A percentile compares a stretch with the other conserved stretches of the same genome.
Conservation (phyloP, 441 rosid genomes). For the Codiaeum variegatum region DNA sequence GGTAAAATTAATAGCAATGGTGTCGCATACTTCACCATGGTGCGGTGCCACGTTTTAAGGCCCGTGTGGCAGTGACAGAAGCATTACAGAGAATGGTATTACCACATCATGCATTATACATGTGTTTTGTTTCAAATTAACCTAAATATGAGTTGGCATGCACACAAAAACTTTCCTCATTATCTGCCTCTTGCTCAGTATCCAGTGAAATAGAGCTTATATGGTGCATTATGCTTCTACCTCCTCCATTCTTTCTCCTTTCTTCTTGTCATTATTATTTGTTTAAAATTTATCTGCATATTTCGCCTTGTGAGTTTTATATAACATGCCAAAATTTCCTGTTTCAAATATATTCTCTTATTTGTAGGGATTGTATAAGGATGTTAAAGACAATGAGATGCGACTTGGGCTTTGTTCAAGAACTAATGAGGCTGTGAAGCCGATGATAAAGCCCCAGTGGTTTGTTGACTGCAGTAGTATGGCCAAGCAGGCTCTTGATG, state of each 20-base stretch:
- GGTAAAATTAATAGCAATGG: slow-evolving; percentile 86
- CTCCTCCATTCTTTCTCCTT: neutral
- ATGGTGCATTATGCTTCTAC: neutral
- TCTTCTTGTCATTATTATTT: neutral
- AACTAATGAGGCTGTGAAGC: slow-evolving; percentile 80
- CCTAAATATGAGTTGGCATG: neutral
- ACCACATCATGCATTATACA: neutral
- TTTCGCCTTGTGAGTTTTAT: neutral
- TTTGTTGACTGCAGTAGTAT: slow-evolving; percentile 65
- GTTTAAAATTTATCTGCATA: neutral
- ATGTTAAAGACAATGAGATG: slow-evolving; percentile 84
- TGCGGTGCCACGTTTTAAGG: slow-evolving; percentile 86
- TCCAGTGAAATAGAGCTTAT: neutral
- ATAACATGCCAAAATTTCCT: neutral
- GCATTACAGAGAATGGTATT: slow-evolving; percentile 67
- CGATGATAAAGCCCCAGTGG: slow-evolving; percentile 94
- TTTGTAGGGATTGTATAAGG: slow-evolving; percentile 68
- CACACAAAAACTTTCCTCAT: neutral
- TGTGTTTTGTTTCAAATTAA: neutral
- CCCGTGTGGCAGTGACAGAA: slow-evolving; percentile 77
- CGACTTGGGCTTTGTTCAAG: slow-evolving; percentile 85
- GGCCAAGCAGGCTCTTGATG: slow-evolving; percentile 81
- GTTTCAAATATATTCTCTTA: slow-evolving; percentile 4
- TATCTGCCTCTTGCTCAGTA: neutral
- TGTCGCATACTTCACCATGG: slow-evolving; percentile 56